A percentile compares a stretch with the other conserved stretches of the same genome.
These are phyloP conservation scores for Neolentinus lepideus DNA, from an alignment of 1,284 basidiomycete species.

Conservation along the genomic window DNA sequence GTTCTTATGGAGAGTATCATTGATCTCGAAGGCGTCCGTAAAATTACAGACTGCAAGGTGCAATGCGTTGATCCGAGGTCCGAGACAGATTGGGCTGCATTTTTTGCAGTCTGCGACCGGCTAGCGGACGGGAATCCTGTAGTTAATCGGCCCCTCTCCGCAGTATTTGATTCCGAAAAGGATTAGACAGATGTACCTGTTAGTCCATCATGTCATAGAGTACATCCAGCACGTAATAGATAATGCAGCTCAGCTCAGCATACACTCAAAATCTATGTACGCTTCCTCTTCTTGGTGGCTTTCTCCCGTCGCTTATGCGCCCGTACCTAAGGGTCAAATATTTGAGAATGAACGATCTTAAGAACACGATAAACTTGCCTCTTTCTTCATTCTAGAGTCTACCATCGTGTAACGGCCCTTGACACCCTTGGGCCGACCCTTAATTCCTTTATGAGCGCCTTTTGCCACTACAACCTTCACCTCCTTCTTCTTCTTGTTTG, in stretches of 20 bases:
- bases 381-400: constrained; percentile 81
- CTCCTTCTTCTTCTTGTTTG: constrained; percentile 71
- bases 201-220: not conserved
- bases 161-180: not conserved
- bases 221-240: not conserved
- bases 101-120: constrained; percentile 46
- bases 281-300: constrained; percentile 53
- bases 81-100: constrained; percentile 39
- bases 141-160: not conserved
- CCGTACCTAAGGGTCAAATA: constrained; percentile 40
- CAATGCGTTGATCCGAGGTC: constrained; percentile 24
- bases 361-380: constrained; percentile 35
- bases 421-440: constrained; percentile 93
- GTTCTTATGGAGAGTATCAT: constrained; percentile 36
- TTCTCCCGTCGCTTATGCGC: constrained; percentile 68
- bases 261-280: constrained; percentile 11
- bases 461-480: constrained; percentile 90
- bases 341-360: constrained; percentile 6
- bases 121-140: constrained; percentile 22
- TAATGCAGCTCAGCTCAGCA: not conserved
- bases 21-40: constrained; percentile 51
- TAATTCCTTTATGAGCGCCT: constrained; percentile 83
- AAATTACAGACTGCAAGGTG: constrained; percentile 49
- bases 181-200: too few species aligned
- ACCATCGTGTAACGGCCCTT: constrained; percentile 94